A percentile compares a stretch with the other conserved stretches of the same genome.
phyloP scores from a whole-genome alignment of 2,329 filamentous ascomycete genomes.

The Mariannaea elegans region DNA sequence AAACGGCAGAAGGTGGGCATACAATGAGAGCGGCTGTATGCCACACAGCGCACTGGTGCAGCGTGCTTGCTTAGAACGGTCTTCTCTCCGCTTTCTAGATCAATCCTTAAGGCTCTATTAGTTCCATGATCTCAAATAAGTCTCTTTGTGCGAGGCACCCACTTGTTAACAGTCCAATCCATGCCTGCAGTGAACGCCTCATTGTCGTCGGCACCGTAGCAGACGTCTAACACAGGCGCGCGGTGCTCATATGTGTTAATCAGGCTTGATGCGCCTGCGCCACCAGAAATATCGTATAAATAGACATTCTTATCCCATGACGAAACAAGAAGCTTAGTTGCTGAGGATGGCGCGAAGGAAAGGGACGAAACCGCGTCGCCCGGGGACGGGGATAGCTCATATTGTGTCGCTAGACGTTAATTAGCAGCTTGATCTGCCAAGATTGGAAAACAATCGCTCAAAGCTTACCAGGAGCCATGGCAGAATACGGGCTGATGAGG shows the following conservation, averaged over 20 bases:
- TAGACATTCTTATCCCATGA: slow-evolving; percentile 96
- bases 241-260: slow-evolving; percentile 80
- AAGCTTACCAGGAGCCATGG: slow-evolving; percentile 54
- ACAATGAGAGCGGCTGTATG: slow-evolving; percentile 80
- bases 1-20: slow-evolving; percentile 38
- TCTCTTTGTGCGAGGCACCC: slow-evolving; percentile 17
- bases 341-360: slow-evolving; percentile 82
- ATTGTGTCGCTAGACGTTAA: slow-evolving; percentile 69
- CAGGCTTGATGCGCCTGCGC: slow-evolving; percentile 63
- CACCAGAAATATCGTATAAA: slow-evolving; percentile 78
- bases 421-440: slow-evolving; percentile 26
- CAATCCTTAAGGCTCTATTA: slow-evolving; percentile 56
- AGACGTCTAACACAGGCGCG: slow-evolving; percentile 89
- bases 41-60: slow-evolving; percentile 82
- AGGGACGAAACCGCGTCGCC: slow-evolving; percentile 88
- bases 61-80: slow-evolving; percentile 81
- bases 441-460: neutral
- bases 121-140: slow-evolving; percentile 7
- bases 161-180: slow-evolving; percentile 87
- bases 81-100: slow-evolving; percentile 77
- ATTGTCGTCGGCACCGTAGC: slow-evolving; percentile 83
- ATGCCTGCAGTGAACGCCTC: slow-evolving; percentile 88
- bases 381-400: slow-evolving; percentile 83
- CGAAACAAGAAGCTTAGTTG: slow-evolving; percentile 82
- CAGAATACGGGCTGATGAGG: slow-evolving; percentile 29